Evolutionary conservation across 768 basidiomycete genomes (phyloP), one percentile per base, ranked within the genome.

Genomic region (Lanmaoa pseudosensibilis): DNA sequence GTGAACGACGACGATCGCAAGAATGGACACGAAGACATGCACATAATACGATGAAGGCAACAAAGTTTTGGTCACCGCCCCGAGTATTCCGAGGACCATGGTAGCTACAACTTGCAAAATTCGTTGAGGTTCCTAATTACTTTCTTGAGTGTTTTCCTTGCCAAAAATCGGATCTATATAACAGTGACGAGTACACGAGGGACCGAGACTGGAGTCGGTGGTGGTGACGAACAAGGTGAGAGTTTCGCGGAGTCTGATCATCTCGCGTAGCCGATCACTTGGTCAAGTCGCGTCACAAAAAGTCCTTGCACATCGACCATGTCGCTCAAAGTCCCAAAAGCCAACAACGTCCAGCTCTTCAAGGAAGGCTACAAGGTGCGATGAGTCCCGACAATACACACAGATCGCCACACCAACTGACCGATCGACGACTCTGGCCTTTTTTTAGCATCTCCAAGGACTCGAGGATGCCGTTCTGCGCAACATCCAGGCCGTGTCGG

Each of bases 381-480:
- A 51, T n/a, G 27, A 11, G n/a, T n/a, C 36, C 3, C 13, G 15
- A 30, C 4, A 4, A 4, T 15, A 4, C 38, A 33, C 48, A 11
- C 32, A 23, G 57, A 67, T 65, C 59, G 32, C 37, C 9, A 1
- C 6, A 13, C 39, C 32, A 21, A 37, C 44, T 52, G 4, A 57
- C 55, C 47, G 57, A 63, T 59, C 53, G 21, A 37, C 30, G 21
- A 30, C n/a, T 5, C 6, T 39, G 9, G 27, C 10, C 0, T 23
- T 34, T 15, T 70, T 34, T 15, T 70, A 86, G 87, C 86, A 93
- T 69, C 76, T 93, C 37, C 83, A 87, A 74, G 96, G 96, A 2
- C 79, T 99, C 56, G 96, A 99, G 70, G 96, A 99, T 67, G 94
- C 96, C n/a, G 89, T 98, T 34, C 78, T 99, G 62, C 84, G 96